These are phyloP conservation scores for Trametopsis cervina DNA, from an alignment of 768 basidiomycete species.

Conservation along the genomic window DNA sequence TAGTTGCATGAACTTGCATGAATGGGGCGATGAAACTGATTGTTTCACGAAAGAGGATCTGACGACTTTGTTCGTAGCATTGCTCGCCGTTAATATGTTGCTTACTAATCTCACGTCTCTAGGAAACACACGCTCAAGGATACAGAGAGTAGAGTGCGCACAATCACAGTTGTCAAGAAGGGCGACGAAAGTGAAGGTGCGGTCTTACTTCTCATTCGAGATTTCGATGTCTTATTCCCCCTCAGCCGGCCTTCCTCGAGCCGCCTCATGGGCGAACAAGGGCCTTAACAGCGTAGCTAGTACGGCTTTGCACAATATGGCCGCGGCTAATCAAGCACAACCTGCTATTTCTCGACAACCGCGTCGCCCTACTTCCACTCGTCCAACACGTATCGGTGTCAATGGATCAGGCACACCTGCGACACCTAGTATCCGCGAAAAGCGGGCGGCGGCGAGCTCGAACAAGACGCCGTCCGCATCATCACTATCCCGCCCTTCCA, in stretches of 20 bases:
- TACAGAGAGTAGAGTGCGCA: constrained; percentile 62
- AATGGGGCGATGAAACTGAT: constrained; percentile 98
- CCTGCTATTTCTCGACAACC: constrained; percentile 15
- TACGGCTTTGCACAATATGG: constrained; percentile 24
- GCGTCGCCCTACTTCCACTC: constrained; percentile 23
- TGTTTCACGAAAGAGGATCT: constrained; percentile 96
- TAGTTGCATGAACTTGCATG: constrained; percentile 91
- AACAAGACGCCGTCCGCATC: constrained; percentile 38
- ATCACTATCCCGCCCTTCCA: constrained; percentile 52
- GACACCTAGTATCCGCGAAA: neutral
- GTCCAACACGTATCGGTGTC: constrained; percentile 39
- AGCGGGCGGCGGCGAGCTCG: constrained; percentile 9
- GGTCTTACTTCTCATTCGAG: too few species aligned
- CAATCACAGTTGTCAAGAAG: constrained; percentile 43
- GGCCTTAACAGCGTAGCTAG: constrained; percentile 16
- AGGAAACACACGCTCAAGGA: constrained; percentile 94
- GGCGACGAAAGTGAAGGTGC: constrained; percentile 50
- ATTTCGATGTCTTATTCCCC: neutral
- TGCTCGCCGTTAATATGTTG: constrained; percentile 4
- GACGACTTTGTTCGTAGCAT: constrained; percentile 67
- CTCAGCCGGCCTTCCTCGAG: constrained; percentile 50
- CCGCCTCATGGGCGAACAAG: constrained; percentile 38
- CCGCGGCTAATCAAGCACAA: constrained; percentile 10
- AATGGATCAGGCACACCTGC: constrained; percentile 8
- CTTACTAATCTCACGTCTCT: constrained; percentile 5